Evolutionary conservation across 139 green algal species (phyloP).

Genomic region (Chara braunii): DNA sequence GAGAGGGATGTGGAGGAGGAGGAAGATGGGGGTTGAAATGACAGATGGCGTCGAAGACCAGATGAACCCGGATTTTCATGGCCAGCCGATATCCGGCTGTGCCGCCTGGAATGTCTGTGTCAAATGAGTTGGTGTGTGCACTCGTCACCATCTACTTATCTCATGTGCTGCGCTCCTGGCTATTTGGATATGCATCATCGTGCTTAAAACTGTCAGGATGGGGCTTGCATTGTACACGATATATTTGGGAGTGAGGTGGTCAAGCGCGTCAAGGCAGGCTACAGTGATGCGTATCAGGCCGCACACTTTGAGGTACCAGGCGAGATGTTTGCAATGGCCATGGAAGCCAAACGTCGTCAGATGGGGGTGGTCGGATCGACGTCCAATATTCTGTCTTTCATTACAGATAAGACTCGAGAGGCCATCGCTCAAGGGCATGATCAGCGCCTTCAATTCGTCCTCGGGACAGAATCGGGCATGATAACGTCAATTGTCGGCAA

Average conservation of each 20-base stretch:
- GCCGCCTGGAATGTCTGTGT: no score
- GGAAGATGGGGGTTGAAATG: no score
- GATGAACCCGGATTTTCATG: no score
- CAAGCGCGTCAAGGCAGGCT: conserved; percentile 45
- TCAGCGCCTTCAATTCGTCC: conserved; percentile 74
- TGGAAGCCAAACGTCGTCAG: conserved; percentile 66
- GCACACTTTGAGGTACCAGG: conserved; percentile 95
- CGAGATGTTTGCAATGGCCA: conserved; percentile 86
- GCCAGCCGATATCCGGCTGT: no score
- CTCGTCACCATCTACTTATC: no score
- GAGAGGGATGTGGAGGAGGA: no score
- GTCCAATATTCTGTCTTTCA: conserved; percentile 96
- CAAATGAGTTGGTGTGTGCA: no score
- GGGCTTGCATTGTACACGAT: conserved; percentile 96
- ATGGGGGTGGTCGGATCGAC: conserved; percentile 93
- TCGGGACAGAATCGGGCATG: conserved; percentile 97
- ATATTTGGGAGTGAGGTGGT: conserved; percentile 85
- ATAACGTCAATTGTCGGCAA: conserved; percentile 89
- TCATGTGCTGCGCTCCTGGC: no score
- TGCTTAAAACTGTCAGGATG: conserved; percentile 52
- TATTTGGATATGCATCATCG: no score
- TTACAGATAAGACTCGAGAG: conserved; percentile 58
- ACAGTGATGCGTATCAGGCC: conserved; percentile 86
- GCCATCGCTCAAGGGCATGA: conserved; percentile 55
- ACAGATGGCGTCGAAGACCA: no score